phyloP scores from a whole-genome alignment of 495 filamentous ascomycete genomes.

The Massariosphaeria phaeospora region DNA sequence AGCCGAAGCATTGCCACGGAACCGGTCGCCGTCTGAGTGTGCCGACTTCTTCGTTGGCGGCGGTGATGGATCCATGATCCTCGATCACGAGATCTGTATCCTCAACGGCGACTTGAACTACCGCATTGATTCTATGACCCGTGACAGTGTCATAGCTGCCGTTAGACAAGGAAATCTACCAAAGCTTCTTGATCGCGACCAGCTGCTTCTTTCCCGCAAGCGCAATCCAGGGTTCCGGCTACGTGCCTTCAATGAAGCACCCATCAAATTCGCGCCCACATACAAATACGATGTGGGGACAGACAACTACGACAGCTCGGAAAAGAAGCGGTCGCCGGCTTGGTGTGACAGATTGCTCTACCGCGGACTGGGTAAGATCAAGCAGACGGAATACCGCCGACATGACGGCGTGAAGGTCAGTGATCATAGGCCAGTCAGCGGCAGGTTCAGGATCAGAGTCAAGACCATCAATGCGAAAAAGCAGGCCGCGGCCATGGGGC shows the following conservation, averaged over 20 bases:
- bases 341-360: conserved; percentile 95
- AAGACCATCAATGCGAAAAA: conserved; percentile 69
- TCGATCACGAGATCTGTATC: conserved; percentile 95
- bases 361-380: conserved; percentile 73
- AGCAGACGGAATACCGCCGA: conserved; percentile 79
- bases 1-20: conserved; percentile 57
- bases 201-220: conserved; percentile 77
- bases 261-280: conserved; percentile 87
- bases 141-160: conserved; percentile 81
- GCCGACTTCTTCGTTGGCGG: conserved; percentile 79
- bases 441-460: conserved; percentile 69
- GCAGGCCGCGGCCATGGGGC: conserved; percentile 61
- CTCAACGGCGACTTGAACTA: conserved; percentile 97
- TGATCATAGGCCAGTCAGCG: conserved; percentile 91
- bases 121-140: conserved; percentile 93
- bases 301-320: conserved; percentile 86
- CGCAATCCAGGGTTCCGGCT: conserved; percentile 86
- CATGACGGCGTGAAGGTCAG: conserved; percentile 78
- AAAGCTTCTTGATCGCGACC: conserved; percentile 94
- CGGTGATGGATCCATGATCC: conserved; percentile 90
- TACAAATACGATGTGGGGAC: conserved; percentile 89
- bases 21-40: conserved; percentile 41
- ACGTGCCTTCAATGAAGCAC: conserved; percentile 76
- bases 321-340: conserved; percentile 91
- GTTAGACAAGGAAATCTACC: conserved; percentile 70